Percentiles rank a stretch among this genome's conserved stretches.
Evolutionary conservation across 495 filamentous ascomycete genomes (phyloP).

Genomic region (Penicillium riverlandense): DNA sequence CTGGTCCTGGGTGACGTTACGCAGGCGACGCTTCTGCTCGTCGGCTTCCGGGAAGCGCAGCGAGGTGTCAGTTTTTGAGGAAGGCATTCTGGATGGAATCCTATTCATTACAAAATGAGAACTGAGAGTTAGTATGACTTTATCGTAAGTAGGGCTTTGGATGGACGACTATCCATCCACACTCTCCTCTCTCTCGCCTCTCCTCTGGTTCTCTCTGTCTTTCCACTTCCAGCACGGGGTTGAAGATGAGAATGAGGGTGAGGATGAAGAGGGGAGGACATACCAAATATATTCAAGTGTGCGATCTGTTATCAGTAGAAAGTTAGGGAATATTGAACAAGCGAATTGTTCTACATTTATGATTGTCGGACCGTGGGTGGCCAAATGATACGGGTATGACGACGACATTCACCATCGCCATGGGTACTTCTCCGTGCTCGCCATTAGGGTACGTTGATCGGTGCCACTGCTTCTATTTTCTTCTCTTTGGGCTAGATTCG

Average conservation of each 20-base stretch:
- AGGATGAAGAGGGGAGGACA: background rate
- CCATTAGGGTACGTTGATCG: constrained; percentile 3
- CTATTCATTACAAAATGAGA: background rate
- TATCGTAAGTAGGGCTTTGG: too few species aligned
- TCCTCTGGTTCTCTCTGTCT: background rate
- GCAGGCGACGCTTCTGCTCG: constrained; percentile 16
- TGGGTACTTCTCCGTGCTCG: constrained; percentile 11
- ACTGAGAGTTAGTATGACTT: too few species aligned
- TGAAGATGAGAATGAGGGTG: too few species aligned
- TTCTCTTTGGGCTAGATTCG: constrained; percentile 9
- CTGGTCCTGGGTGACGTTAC: constrained; percentile 15
- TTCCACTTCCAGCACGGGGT: background rate
- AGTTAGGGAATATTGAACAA: too few species aligned
- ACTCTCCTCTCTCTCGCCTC: background rate
- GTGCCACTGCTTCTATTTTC: constrained; percentile 9
- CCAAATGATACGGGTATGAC: constrained; percentile 17
- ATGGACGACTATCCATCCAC: background rate
- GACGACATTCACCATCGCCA: constrained; percentile 15
- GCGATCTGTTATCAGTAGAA: too few species aligned
- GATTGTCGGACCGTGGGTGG: constrained; percentile 8
- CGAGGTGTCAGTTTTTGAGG: constrained; percentile 22
- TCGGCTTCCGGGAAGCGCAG: constrained; percentile 14
- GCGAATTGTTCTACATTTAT: constrained; percentile 7
- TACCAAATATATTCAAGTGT: background rate
- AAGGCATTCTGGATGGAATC: constrained; percentile 14